phyloP scores from a whole-genome alignment of 2,329 filamentous ascomycete genomes.

The Beauveria scarabaeidicola region DNA sequence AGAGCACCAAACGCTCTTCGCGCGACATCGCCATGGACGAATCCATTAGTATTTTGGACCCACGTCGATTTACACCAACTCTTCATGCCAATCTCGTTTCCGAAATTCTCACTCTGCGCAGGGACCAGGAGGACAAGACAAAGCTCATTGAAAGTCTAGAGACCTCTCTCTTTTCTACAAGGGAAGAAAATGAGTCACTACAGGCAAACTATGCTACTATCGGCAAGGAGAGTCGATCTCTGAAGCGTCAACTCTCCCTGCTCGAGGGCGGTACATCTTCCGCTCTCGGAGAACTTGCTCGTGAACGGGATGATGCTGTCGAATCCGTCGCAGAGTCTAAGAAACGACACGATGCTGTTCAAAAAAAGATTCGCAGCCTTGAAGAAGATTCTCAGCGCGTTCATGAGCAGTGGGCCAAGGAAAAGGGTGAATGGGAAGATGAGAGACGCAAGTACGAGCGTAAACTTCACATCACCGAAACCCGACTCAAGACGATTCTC shows the following conservation, averaged over 20 bases:
- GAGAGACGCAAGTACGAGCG: conserved; percentile 77
- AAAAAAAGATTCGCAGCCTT: conserved; percentile 68
- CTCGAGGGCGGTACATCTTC: conserved; percentile 84
- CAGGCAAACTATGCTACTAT: conserved; percentile 52
- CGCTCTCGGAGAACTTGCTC: conserved; percentile 72
- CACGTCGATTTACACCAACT: conserved; percentile 87
- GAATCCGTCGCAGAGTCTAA: conserved; percentile 63
- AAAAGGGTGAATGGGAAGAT: conserved; percentile 77
- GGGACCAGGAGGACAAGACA: conserved; percentile 85
- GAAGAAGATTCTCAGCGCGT: conserved; percentile 76
- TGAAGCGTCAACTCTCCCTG: conserved; percentile 78
- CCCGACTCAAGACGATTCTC: conserved; percentile 70
- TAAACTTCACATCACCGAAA: conserved; percentile 84
- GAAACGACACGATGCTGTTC: conserved; percentile 65
- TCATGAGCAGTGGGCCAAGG: conserved; percentile 72
- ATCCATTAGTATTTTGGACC: conserved; percentile 68
- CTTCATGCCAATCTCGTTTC: conserved; percentile 90
- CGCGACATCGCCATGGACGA: conserved; percentile 58
- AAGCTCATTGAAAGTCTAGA: conserved; percentile 83
- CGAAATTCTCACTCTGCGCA: conserved; percentile 77
- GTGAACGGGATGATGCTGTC: conserved; percentile 78
- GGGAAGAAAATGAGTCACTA: conserved; percentile 66
- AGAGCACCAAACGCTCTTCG: conserved; percentile 42
- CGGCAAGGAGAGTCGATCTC: conserved; percentile 66
- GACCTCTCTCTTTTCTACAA: conserved; percentile 58